These are phyloP conservation scores for Quercus robur DNA, from an alignment of 306 rosid genomes.

Conservation along the genomic window DNA sequence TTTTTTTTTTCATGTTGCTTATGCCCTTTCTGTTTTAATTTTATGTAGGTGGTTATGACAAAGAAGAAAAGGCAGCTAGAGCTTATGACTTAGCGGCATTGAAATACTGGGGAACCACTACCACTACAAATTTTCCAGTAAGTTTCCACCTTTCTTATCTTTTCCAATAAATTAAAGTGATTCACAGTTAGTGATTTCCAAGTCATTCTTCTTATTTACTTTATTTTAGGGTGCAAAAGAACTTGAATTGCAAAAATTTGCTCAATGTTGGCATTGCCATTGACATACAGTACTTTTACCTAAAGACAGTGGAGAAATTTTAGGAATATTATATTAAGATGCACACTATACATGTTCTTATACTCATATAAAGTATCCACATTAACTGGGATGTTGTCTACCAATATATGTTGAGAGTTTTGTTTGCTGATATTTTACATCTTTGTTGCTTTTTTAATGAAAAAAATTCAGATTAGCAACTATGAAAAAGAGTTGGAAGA, in stretches of 20 bases:
- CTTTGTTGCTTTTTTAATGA: background rate
- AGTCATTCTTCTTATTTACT: background rate
- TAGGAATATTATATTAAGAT: background rate
- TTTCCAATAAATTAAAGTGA: background rate
- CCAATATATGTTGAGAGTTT: background rate
- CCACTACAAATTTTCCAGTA: slow-evolving; percentile 93
- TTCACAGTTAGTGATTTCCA: background rate
- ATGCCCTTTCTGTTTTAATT: background rate
- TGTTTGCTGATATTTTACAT: background rate
- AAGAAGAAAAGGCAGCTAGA: slow-evolving; percentile 95
- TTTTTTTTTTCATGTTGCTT: background rate
- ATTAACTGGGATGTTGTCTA: slow-evolving; percentile 16
- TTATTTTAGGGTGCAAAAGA: background rate
- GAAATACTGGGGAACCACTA: slow-evolving; percentile 92
- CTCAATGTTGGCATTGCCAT: slow-evolving; percentile 12
- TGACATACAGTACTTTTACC: background rate
- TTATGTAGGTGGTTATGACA: slow-evolving; percentile 82
- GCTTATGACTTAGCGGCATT: slow-evolving; percentile 92
- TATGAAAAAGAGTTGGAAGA: slow-evolving; percentile 87
- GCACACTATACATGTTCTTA: background rate
- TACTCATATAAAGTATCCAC: slow-evolving; percentile 4
- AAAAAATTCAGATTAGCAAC: slow-evolving; percentile 56
- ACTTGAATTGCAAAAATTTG: slow-evolving; percentile 1
- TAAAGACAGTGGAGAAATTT: background rate
- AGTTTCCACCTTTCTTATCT: slow-evolving; percentile 1